These are phyloP conservation scores for Yamadazyma ubonensis DNA, from an alignment of 805 yeast genomes.

Conservation along the genomic window DNA sequence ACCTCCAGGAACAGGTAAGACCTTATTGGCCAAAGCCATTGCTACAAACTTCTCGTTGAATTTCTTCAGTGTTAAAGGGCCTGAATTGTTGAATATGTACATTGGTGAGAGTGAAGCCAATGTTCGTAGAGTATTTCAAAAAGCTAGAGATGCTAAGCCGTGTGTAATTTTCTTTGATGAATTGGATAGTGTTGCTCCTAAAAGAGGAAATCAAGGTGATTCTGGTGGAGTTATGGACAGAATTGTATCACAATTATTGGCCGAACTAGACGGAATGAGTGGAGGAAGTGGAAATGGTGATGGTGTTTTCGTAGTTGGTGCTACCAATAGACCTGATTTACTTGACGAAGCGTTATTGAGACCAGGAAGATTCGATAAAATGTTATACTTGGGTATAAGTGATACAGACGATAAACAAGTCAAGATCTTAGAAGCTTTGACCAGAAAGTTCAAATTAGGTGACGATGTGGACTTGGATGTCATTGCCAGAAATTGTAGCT, in stretches of 20 bases:
- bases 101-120: conserved; percentile 98
- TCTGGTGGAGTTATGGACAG: conserved; percentile 99
- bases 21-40: conserved; percentile 92
- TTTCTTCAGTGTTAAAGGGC: conserved; percentile 96
- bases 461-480: conserved; percentile 55
- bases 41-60: conserved; percentile 93
- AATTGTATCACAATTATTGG: conserved; percentile 90
- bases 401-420: conserved; percentile 88
- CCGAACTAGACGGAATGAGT: conserved; percentile 96
- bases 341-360: conserved; percentile 90
- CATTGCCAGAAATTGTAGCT: conserved; percentile 74
- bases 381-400: conserved; percentile 89
- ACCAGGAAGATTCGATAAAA: conserved; percentile 94
- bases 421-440: conserved; percentile 82
- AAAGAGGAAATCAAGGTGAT: conserved; percentile 97
- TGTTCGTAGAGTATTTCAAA: conserved; percentile 90
- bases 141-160: conserved; percentile 94
- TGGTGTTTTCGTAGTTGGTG: conserved; percentile 98
- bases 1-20: conserved; percentile 98
- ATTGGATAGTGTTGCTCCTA: conserved; percentile 96
- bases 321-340: conserved; percentile 94
- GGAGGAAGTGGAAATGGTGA: conserved; percentile 60
- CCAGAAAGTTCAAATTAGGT: conserved; percentile 72
- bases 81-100: conserved; percentile 94
- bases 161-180: conserved; percentile 98